Evolutionary conservation across 768 basidiomycete genomes (phyloP).

Genomic region (Collybia nuda): DNA sequence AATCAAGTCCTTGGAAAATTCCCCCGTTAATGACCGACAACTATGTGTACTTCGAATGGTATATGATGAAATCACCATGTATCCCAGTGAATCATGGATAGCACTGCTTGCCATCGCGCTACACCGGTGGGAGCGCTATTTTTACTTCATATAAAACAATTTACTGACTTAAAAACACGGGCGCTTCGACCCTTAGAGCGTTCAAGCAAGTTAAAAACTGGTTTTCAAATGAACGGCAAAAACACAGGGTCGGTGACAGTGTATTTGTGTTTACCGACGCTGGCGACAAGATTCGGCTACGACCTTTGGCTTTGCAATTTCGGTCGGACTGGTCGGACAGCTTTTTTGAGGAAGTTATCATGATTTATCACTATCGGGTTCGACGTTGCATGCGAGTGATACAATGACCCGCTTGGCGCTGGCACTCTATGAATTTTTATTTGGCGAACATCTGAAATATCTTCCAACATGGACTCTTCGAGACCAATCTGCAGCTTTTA

Average conservation of each 20-base stretch:
- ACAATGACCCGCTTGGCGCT: too few relatives aligned
- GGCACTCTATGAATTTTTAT: too few relatives aligned
- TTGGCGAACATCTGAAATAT: not conserved
- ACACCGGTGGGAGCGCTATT: conserved; percentile 38
- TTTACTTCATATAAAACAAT: not conserved
- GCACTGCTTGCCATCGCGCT: conserved; percentile 57
- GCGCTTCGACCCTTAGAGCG: conserved; percentile 32
- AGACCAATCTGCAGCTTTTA: too few relatives aligned
- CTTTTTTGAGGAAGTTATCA: conserved; percentile 61
- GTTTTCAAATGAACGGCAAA: conserved; percentile 66
- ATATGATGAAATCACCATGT: conserved; percentile 65
- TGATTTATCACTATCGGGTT: conserved; percentile 47
- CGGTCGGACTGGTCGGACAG: conserved; percentile 61
- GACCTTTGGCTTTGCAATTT: conserved; percentile 43
- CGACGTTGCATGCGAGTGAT: conserved; percentile 1
- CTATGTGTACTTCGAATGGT: conserved; percentile 61
- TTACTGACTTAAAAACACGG: too few relatives aligned
- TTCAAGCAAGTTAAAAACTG: conserved; percentile 66
- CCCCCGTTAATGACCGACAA: conserved; percentile 57
- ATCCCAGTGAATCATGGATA: conserved; percentile 63
- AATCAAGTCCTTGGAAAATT: conserved; percentile 48
- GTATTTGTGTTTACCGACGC: conserved; percentile 34
- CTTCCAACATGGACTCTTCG: not conserved
- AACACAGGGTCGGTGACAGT: conserved; percentile 39
- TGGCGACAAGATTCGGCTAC: conserved; percentile 47